phyloP scores from a whole-genome alignment of 768 basidiomycete genomes.

The Galerina sulciceps region DNA sequence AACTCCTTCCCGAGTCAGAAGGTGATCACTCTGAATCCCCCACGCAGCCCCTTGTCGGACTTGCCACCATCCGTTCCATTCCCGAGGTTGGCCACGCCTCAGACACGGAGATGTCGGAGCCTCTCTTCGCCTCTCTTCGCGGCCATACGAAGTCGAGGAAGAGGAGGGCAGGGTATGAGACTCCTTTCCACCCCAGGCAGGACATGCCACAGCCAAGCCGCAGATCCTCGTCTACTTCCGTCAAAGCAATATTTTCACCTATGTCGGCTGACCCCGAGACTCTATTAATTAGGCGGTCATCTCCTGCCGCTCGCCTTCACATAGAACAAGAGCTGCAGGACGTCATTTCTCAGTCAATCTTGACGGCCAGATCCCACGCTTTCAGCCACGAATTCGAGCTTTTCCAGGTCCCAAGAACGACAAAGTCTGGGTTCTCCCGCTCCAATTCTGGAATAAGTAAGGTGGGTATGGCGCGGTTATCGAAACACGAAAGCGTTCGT shows the following conservation, averaged over 20 bases:
- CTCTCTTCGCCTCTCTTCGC: slow-evolving; percentile 36
- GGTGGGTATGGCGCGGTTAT: slow-evolving; percentile 65
- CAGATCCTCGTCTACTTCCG: slow-evolving; percentile 67
- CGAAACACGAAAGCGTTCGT: slow-evolving; percentile 71
- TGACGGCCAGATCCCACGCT: slow-evolving; percentile 70
- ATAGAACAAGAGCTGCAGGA: slow-evolving; percentile 83
- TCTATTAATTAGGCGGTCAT: slow-evolving; percentile 70
- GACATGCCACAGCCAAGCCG: slow-evolving; percentile 46
- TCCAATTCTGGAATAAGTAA: slow-evolving; percentile 65
- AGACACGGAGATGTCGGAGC: slow-evolving; percentile 37
- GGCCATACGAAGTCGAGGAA: slow-evolving; percentile 33
- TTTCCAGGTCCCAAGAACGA: slow-evolving; percentile 48
- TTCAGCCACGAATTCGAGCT: slow-evolving; percentile 60
- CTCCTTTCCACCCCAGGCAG: slow-evolving; percentile 17
- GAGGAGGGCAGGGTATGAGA: slow-evolving; percentile 28
- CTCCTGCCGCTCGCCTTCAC: slow-evolving; percentile 63
- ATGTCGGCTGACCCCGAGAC: slow-evolving; percentile 56
- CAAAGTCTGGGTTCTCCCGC: slow-evolving; percentile 49
- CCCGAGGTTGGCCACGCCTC: slow-evolving; percentile 47
- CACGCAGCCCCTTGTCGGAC: slow-evolving; percentile 30
- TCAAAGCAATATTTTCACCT: slow-evolving; percentile 62
- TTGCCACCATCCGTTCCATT: slow-evolving; percentile 63
- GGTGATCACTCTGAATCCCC: slow-evolving; percentile 42
- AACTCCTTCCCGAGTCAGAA: slow-evolving; percentile 38
- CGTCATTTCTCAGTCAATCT: slow-evolving; percentile 76